Evolutionary conservation across 1,284 basidiomycete species (phyloP), one percentile per base, ranked within the genome.

Genomic region (Puccinia hordei): DNA sequence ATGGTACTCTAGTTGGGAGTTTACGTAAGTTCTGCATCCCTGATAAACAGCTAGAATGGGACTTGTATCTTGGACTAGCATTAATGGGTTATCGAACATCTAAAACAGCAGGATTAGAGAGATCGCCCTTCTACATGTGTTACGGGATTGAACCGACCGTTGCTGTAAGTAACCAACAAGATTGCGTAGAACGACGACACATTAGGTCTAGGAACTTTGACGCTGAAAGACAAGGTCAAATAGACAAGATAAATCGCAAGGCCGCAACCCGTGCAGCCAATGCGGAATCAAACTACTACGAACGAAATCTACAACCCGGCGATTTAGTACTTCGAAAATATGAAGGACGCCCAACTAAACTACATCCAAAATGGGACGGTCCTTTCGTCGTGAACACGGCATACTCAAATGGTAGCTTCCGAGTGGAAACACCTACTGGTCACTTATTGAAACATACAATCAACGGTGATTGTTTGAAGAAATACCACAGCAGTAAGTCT

Each of bases 311-410:
- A 4, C 51, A 44, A 17, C 13, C 33, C 3, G 72, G 72, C 15
- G 53, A 55, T 3, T 24, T 55, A n/a, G 72, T 73, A 1, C 35
- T 73, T n/a, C 10, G 72, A 0, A 44, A 71, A 24, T 71, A 51
- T 17, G 27, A 71, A 51, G 44, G 46, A 9, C 4, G 46, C 12
- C 68, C 68, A 2, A 51, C 27, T n/a, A 51, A 71, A 12, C 24
- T 71, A 22, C 68, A 71, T 53, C 68, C 68, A 1, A 71, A 53
- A n/a, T 71, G 68, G 68, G 68, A 71, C 12, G 46, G 68, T 4
- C 68, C 68, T 0, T 71, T 71, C n/a, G 35, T 71, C 4, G 51
- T 71, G 1, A 0, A 71, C 15, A 9, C 27, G 0, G n/a, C 8
- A 13, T 1, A 51, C 22, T 5, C 22, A 1, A 30, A 71, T 38